Evolutionary conservation across 1,284 basidiomycete genomes (phyloP), one percentile per base, ranked within the genome.

Genomic region (Cryptococcus depauperatus): DNA sequence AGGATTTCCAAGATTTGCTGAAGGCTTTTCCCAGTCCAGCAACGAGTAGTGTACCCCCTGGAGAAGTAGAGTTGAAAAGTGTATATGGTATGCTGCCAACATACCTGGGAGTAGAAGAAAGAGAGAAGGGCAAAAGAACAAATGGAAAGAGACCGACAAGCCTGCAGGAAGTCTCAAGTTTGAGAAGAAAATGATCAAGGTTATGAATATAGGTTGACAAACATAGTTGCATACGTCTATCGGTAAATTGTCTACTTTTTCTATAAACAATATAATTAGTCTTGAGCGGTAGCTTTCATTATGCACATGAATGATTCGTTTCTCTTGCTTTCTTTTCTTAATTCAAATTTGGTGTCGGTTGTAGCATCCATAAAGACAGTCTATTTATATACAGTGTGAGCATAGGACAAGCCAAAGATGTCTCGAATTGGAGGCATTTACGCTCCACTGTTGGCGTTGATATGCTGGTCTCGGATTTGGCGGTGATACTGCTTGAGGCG

Each of bases 31-130:
- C 67, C 5, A 59, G 61, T 3, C 56, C 63, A 26, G 62, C 68
- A 30, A 53, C 61, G 1, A 55, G 59, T 9, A 59, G 58, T 5
- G 46, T 55, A 14, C 54, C 61, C 5, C 58, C 58, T 0, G 46
- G 48, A 0, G 40, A 50, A 13, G 61, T 58, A n/a, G 64, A 69
- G 1, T 59, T 80, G 48, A 76, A 65, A 18, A 75, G 74, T 37
- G 74, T 80, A 8, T 70, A 79, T 49, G 72, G 76, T 4, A 68
- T 80, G 33, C 56, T 83, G 41, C 79, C 81, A 16, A 73, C 69
- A n/a, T 84, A 83, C 58, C 64, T 82, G 2, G 55, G 56, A 9
- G 48, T 51, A 1, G 40, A 48, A 29, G 34, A 34, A 18, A 29
- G 41, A n/a, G 50, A 57, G 40, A 53, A 56, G 27, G 66, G 66